Conservation (phyloP, 768 basidiomycete genomes). For the Psilocybe cubensis region DNA sequence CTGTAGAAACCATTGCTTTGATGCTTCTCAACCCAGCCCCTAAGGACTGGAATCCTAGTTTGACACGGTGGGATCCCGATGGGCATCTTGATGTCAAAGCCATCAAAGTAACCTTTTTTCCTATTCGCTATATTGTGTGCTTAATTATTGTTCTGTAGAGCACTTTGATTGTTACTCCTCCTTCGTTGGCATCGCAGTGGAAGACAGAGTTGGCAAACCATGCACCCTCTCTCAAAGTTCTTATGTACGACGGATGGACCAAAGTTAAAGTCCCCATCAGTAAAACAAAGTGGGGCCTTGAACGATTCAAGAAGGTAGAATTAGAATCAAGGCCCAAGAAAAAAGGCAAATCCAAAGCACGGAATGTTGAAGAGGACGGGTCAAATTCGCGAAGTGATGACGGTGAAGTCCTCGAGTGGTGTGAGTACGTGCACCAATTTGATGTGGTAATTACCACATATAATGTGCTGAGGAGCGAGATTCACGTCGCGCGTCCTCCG, state of each 20-base stretch:
- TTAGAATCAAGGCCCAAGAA: slow-evolving; percentile 29
- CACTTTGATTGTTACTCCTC: slow-evolving; percentile 87
- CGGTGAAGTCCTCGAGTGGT: slow-evolving; percentile 59
- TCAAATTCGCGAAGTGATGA: slow-evolving; percentile 21
- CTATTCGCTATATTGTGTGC: background rate
- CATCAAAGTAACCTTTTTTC: slow-evolving; percentile 58
- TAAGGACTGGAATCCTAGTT: slow-evolving; percentile 48
- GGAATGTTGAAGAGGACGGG: slow-evolving; percentile 17
- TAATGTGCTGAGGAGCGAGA: slow-evolving; percentile 65
- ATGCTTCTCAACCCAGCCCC: slow-evolving; percentile 76
- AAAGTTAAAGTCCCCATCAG: slow-evolving; percentile 61
- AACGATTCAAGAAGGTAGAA: slow-evolving; percentile 25
- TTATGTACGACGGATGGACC: slow-evolving; percentile 84
- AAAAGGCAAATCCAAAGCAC: slow-evolving; percentile 16
- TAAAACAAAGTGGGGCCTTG: slow-evolving; percentile 40
- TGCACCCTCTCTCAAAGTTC: slow-evolving; percentile 76
- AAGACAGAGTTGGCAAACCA: slow-evolving; percentile 75
- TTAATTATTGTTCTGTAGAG: slow-evolving; percentile 47
- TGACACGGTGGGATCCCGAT: slow-evolving; percentile 60
- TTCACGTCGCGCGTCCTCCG: slow-evolving; percentile 74
- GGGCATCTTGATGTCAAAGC: slow-evolving; percentile 65
- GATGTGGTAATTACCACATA: slow-evolving; percentile 88
- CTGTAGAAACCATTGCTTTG: slow-evolving; percentile 83
- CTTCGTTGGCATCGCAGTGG: slow-evolving; percentile 82
- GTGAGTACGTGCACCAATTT: slow-evolving; percentile 63